Conservation (phyloP, 75 land plant species). For the Azolla pinnata region DNA sequence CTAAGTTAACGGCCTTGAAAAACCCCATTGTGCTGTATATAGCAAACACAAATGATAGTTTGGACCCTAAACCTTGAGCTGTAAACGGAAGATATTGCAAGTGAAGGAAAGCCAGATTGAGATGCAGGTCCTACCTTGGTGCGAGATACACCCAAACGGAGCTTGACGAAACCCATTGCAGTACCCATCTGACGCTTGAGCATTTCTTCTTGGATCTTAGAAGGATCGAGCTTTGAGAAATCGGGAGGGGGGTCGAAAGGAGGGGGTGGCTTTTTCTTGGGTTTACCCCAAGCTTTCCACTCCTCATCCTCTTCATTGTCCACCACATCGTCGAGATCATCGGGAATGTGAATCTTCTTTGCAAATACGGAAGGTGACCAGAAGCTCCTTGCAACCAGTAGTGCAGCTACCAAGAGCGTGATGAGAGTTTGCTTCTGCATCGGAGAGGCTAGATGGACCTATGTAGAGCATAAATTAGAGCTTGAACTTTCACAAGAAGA, state of each 20-base stretch:
- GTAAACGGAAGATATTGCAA: too few species aligned
- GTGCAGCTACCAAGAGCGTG: neutral
- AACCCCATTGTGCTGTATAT: too few species aligned
- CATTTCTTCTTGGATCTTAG: constrained; percentile 74
- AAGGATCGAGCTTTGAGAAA: constrained; percentile 27
- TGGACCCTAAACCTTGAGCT: too few species aligned
- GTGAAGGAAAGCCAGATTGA: neutral
- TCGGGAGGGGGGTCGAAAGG: constrained; percentile 45
- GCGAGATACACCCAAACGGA: constrained; percentile 46
- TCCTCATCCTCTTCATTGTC: constrained; percentile 96
- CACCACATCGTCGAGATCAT: constrained; percentile 85
- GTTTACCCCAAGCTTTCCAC: constrained; percentile 91
- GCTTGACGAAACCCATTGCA: constrained; percentile 82
- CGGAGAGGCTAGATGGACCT: too few species aligned
- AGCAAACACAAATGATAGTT: too few species aligned
- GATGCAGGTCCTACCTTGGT: constrained; percentile 29
- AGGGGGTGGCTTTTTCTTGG: constrained; percentile 16
- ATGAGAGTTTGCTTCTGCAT: too few species aligned
- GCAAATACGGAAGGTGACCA: constrained; percentile 10
- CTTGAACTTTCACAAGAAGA: too few species aligned
- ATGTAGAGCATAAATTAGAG: too few species aligned
- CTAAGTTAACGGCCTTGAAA: too few species aligned
- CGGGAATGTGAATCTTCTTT: constrained; percentile 55
- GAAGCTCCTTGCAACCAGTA: too few species aligned
- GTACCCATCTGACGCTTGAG: constrained; percentile 65